These are phyloP conservation scores for Obelidium mucronatum DNA, from an alignment of 192 early-diverging fungal genomes.

Conservation along the genomic window DNA sequence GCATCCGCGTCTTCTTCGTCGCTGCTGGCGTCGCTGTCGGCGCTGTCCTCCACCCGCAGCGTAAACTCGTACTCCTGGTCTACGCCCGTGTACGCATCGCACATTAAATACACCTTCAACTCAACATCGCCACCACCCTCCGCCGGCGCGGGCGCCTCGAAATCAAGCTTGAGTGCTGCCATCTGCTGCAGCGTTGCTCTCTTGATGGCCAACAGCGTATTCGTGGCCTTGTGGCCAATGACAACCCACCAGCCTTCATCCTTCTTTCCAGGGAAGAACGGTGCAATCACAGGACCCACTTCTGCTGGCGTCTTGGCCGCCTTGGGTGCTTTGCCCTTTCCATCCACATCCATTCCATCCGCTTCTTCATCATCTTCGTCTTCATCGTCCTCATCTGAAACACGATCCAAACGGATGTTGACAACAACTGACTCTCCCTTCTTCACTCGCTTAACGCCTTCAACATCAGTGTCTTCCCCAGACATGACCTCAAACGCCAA, in stretches of 20 bases:
- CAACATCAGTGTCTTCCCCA: conserved; percentile 55
- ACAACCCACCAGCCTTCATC: conserved; percentile 99
- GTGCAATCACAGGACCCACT: conserved; percentile 87
- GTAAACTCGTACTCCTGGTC: conserved; percentile 86
- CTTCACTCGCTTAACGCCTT: conserved; percentile 43
- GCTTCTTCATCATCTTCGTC: conserved; percentile 48
- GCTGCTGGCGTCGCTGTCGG: conserved; percentile 8
- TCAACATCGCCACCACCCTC: conserved; percentile 39
- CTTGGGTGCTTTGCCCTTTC: conserved; percentile 12
- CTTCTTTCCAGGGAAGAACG: conserved; percentile 89
- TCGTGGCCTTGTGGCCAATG: conserved; percentile 78
- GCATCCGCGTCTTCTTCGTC: not conserved
- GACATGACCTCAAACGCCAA: conserved; percentile 68
- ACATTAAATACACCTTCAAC: conserved; percentile 90
- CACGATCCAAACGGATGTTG: conserved; percentile 80
- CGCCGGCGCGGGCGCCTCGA: conserved; percentile 70
- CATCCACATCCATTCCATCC: conserved; percentile 26
- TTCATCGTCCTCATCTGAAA: conserved; percentile 77
- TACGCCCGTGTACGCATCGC: conserved; percentile 91
- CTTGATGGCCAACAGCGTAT: conserved; percentile 89
- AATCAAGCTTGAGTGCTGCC: conserved; percentile 78
- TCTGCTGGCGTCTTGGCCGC: conserved; percentile 14
- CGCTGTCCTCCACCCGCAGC: conserved; percentile 47
- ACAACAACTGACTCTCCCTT: conserved; percentile 71
- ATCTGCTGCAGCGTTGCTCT: conserved; percentile 73